Evolutionary conservation across 2,329 filamentous ascomycete genomes (phyloP).

Genomic region (Claviceps cyperi): DNA sequence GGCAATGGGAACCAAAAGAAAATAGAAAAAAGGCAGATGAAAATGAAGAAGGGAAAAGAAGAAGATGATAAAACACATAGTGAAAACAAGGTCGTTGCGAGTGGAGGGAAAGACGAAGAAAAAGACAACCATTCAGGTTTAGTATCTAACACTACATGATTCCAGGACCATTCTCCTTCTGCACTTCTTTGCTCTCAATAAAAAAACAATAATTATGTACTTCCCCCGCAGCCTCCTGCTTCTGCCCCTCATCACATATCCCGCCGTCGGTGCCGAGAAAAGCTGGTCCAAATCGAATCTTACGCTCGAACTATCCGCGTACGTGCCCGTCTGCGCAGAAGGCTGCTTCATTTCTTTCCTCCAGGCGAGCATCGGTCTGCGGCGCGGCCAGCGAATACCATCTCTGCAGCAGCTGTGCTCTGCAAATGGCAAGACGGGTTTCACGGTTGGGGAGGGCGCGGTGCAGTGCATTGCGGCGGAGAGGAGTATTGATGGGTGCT

Average conservation of each 20-base stretch:
- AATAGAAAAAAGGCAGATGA: too few species aligned
- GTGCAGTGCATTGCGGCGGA: conserved; percentile 51
- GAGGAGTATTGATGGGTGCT: conserved; percentile 35
- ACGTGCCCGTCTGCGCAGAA: conserved; percentile 44
- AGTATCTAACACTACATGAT: background rate
- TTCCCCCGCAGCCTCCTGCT: conserved; percentile 5
- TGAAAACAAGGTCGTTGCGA: background rate
- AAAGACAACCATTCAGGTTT: background rate
- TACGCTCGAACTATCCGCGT: conserved; percentile 23
- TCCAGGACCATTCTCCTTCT: background rate
- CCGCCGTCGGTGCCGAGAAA: conserved; percentile 10
- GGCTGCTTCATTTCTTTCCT: conserved; percentile 50
- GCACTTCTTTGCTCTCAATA: background rate
- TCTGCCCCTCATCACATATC: conserved; percentile 18
- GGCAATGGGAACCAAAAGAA: background rate
- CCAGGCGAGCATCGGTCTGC: conserved; percentile 38
- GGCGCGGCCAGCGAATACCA: conserved; percentile 32
- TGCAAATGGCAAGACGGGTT: conserved; percentile 41
- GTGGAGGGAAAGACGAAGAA: background rate
- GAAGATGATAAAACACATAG: background rate
- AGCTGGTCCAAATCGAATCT: conserved; percentile 12
- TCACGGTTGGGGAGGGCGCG: conserved; percentile 58
- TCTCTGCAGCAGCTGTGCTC: conserved; percentile 51
- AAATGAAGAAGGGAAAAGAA: background rate
- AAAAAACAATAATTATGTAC: conserved; percentile 22